A percentile compares a stretch with the other conserved stretches of the same genome.
phyloP scores from a whole-genome alignment of 2,329 filamentous ascomycete species.

The Fragosphaeria purpurea region DNA sequence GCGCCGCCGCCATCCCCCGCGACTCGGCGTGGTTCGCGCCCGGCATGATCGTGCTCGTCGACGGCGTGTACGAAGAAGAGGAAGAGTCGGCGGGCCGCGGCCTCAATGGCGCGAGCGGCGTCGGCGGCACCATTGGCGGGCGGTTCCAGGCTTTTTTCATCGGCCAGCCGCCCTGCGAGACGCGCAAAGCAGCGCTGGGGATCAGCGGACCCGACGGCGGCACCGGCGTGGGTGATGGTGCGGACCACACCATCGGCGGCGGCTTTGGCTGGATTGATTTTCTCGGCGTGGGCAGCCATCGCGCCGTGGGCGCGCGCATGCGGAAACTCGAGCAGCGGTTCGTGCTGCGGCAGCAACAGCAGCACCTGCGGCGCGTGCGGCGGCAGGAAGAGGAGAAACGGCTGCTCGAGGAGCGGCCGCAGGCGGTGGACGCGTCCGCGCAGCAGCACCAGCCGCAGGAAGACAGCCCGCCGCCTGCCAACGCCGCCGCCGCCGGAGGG shows the following conservation, averaged over 20 bases:
- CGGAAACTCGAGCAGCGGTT: slow-evolving; percentile 64
- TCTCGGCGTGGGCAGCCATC: slow-evolving; percentile 79
- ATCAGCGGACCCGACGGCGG: slow-evolving; percentile 51
- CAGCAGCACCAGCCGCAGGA: background rate
- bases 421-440: slow-evolving; percentile 7
- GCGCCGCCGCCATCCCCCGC: slow-evolving; percentile 72
- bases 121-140: slow-evolving; percentile 86
- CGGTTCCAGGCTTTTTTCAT: slow-evolving; percentile 85
- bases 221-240: slow-evolving; percentile 6
- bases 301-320: slow-evolving; percentile 75
- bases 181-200: slow-evolving; percentile 68
- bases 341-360: slow-evolving; percentile 31
- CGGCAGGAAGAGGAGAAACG: slow-evolving; percentile 16
- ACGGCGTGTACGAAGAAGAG: slow-evolving; percentile 95
- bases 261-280: slow-evolving; percentile 98
- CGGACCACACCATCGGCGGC: slow-evolving; percentile 56
- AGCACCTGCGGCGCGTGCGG: slow-evolving; percentile 8
- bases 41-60: slow-evolving; percentile 90
- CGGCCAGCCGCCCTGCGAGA: slow-evolving; percentile 84
- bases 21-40: slow-evolving; percentile 87
- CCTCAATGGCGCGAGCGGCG: slow-evolving; percentile 66
- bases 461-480: background rate
- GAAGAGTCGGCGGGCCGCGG: slow-evolving; percentile 59
- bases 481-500: background rate
- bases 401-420: slow-evolving; percentile 18